Percentiles rank a stretch among this genome's conserved stretches.
Conservation (phyloP, 2,329 filamentous ascomycete species). For the Aschersonia sp. region DNA sequence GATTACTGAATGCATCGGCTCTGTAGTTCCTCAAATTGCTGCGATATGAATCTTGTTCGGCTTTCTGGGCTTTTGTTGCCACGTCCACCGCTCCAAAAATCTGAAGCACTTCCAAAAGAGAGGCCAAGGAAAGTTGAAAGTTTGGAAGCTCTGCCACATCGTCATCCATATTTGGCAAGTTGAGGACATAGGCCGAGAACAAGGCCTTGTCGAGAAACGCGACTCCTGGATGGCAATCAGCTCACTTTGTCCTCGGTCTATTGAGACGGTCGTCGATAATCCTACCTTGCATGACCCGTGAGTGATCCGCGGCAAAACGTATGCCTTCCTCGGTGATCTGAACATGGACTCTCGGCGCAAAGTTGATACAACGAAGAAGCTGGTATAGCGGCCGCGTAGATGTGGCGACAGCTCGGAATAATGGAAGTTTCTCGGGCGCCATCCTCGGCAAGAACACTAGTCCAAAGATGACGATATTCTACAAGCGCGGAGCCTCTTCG, state of each 20-base stretch:
- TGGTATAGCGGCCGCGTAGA: constrained; percentile 63
- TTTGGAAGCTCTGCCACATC: constrained; percentile 37
- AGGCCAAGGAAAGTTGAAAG: constrained; percentile 78
- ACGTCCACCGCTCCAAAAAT: constrained; percentile 82
- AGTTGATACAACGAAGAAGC: constrained; percentile 43
- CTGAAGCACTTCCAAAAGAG: constrained; percentile 84
- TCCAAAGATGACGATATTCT: background rate
- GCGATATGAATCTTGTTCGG: constrained; percentile 44
- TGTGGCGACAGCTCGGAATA: constrained; percentile 64
- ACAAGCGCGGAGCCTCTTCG: background rate
- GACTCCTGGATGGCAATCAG: constrained; percentile 13
- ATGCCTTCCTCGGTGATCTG: constrained; percentile 77
- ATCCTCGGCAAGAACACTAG: constrained; percentile 8
- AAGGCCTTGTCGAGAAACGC: constrained; percentile 79
- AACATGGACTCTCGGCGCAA: constrained; percentile 42
- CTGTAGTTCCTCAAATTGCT: constrained; percentile 48
- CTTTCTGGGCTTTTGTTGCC: constrained; percentile 39
- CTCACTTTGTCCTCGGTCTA: background rate
- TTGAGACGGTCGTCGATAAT: background rate
- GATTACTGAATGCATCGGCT: constrained; percentile 67
- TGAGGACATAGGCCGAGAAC: constrained; percentile 73
- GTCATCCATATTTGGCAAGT: constrained; percentile 22
- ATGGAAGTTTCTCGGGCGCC: constrained; percentile 25
- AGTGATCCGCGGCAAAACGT: constrained; percentile 77
- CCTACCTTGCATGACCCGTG: constrained; percentile 78